phyloP scores from a whole-genome alignment of 2,329 filamentous ascomycete genomes.

The Magnaporthiopsis incrustans region DNA sequence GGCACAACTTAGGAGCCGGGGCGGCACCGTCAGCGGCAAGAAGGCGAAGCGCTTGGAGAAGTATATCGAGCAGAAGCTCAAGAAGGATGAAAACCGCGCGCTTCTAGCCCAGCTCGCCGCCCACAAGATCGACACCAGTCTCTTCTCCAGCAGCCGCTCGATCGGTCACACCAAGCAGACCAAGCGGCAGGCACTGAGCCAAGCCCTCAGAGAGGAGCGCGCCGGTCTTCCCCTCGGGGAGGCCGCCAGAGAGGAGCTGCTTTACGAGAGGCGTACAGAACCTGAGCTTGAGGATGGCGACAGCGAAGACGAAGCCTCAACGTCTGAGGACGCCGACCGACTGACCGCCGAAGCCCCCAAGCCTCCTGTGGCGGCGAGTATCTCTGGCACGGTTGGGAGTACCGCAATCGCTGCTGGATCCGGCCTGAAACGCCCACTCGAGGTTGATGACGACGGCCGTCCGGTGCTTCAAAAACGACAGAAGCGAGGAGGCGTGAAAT shows the following conservation, averaged over 20 bases:
- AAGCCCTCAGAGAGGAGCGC: slow-evolving; percentile 42
- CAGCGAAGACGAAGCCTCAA: slow-evolving; percentile 4
- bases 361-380: background rate
- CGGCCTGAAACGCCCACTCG: slow-evolving; percentile 80
- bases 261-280: slow-evolving; percentile 3
- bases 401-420: slow-evolving; percentile 46
- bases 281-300: background rate
- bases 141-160: slow-evolving; percentile 69
- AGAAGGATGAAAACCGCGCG: slow-evolving; percentile 84
- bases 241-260: slow-evolving; percentile 3
- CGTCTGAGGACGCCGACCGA: background rate
- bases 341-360: slow-evolving; percentile 1
- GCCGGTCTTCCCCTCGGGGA: slow-evolving; percentile 12
- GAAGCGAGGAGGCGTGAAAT: slow-evolving; percentile 55
- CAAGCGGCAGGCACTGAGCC: slow-evolving; percentile 59
- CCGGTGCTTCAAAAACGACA: slow-evolving; percentile 80
- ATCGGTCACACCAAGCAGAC: slow-evolving; percentile 66
- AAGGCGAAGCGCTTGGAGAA: slow-evolving; percentile 61
- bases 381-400: background rate
- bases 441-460: slow-evolving; percentile 68
- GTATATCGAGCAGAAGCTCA: slow-evolving; percentile 80
- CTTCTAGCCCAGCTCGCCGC: slow-evolving; percentile 76
- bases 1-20: slow-evolving; percentile 43
- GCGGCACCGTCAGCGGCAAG: slow-evolving; percentile 51
- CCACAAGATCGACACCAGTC: slow-evolving; percentile 71